These are phyloP conservation scores for Rhytidiadelphus loreus DNA, from an alignment of 225 moss, liverwort and hornwort species.

Conservation along the genomic window DNA sequence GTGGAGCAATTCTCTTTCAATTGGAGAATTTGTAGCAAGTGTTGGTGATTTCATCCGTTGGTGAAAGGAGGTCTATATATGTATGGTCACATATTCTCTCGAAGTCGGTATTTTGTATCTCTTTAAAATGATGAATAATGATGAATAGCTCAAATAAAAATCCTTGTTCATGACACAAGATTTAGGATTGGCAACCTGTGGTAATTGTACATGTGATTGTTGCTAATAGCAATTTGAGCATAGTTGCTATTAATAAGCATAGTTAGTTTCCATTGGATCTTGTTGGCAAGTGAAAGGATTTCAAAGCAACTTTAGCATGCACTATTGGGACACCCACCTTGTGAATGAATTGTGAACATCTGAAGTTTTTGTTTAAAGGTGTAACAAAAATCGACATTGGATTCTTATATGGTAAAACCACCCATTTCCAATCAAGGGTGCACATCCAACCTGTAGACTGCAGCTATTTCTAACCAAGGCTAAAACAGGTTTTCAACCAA, in stretches of 20 bases:
- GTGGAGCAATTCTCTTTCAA: background rate
- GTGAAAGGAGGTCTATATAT: too few relatives aligned
- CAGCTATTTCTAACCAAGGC: too few relatives aligned
- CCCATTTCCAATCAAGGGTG: too few relatives aligned
- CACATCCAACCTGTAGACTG: too few relatives aligned
- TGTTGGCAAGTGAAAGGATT: background rate
- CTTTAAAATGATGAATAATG: accelerated
- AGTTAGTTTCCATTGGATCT: background rate
- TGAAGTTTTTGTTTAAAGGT: background rate
- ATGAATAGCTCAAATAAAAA: background rate
- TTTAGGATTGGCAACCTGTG: accelerated
- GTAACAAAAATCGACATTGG: too few relatives aligned
- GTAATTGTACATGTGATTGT: background rate
- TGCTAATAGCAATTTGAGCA: background rate
- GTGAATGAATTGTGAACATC: too few relatives aligned
- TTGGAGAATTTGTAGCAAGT: background rate
- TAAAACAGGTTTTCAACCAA: too few relatives aligned
- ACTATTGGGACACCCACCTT: accelerated
- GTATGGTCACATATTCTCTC: accelerated
- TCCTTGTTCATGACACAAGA: too few relatives aligned
- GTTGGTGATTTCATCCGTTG: background rate
- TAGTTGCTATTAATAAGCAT: background rate
- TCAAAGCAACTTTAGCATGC: too few relatives aligned
- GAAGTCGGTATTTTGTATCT: background rate
- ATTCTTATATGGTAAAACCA: too few relatives aligned